Conservation (phyloP, 2,329 filamentous ascomycete species). For the Aspergillus sp. region DNA sequence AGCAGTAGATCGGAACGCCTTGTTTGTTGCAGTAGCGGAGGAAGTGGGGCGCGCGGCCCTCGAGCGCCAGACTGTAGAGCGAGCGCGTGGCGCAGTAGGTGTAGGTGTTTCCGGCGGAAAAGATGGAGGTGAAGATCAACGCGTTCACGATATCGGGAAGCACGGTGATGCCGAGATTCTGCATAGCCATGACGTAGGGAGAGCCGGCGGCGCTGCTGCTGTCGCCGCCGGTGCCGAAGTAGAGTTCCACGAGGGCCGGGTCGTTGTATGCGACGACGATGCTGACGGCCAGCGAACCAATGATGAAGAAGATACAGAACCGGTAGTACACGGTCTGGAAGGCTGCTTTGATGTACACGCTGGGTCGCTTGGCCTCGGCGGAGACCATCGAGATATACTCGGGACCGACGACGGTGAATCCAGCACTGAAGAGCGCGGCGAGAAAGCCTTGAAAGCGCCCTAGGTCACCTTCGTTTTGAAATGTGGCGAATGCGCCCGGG, state of each 20-base stretch:
- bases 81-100: conserved; percentile 66
- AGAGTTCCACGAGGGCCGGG: conserved; percentile 45
- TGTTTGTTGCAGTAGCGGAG: conserved; percentile 50
- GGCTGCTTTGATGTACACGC: conserved; percentile 67
- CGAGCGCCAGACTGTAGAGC: conserved; percentile 64
- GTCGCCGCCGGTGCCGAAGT: conserved; percentile 14
- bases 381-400: conserved; percentile 63
- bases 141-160: conserved; percentile 71
- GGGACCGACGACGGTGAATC: conserved; percentile 63
- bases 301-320: conserved; percentile 71
- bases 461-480: conserved; percentile 60
- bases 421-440: conserved; percentile 69
- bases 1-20: conserved; percentile 69
- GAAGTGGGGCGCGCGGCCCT: conserved; percentile 58
- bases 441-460: conserved; percentile 57
- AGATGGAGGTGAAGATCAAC: conserved; percentile 65
- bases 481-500: conserved; percentile 66
- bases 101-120: conserved; percentile 66
- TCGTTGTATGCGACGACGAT: conserved; percentile 69
- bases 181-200: conserved; percentile 67
- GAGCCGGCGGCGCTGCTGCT: conserved; percentile 61
- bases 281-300: conserved; percentile 68
- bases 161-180: conserved; percentile 59
- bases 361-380: conserved; percentile 68
- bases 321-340: conserved; percentile 77